Conservation (phyloP, 164 flowering plant genomes). For the Echeveria elegans region DNA sequence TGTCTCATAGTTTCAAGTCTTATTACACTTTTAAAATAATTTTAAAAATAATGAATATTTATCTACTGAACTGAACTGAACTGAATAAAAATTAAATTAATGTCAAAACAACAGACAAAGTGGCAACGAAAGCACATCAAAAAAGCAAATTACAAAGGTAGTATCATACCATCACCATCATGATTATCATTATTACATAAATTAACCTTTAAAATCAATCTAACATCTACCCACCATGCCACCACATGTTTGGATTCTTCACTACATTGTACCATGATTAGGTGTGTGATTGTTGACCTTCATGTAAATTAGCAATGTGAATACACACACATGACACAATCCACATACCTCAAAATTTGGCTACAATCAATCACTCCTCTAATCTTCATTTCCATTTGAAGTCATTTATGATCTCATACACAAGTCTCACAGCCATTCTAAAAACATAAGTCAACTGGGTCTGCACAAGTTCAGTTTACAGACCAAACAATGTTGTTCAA, state of each 20-base stretch:
- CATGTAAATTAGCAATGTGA: neutral
- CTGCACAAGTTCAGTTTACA: neutral
- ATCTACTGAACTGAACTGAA: no score
- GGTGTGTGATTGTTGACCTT: slow-evolving; percentile 4
- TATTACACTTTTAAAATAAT: no score
- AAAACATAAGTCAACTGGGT: slow-evolving; percentile 6
- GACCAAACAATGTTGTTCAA: neutral
- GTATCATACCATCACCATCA: no score
- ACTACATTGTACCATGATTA: slow-evolving; percentile 3
- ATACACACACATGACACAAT: neutral
- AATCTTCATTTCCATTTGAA: neutral
- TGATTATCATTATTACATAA: neutral
- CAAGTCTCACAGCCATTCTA: neutral
- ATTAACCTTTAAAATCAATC: neutral
- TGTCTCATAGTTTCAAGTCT: no score
- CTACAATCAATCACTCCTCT: neutral
- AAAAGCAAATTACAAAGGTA: neutral
- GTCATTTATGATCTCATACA: neutral
- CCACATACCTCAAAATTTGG: no score
- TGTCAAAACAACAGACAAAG: no score
- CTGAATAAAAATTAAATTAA: no score
- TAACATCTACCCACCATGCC: slow-evolving; percentile 5
- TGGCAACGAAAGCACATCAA: neutral
- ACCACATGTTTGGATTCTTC: neutral
- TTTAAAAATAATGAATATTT: no score